phyloP scores from a whole-genome alignment of 352 stramenopile species.

The Phytophthora megakarya region DNA sequence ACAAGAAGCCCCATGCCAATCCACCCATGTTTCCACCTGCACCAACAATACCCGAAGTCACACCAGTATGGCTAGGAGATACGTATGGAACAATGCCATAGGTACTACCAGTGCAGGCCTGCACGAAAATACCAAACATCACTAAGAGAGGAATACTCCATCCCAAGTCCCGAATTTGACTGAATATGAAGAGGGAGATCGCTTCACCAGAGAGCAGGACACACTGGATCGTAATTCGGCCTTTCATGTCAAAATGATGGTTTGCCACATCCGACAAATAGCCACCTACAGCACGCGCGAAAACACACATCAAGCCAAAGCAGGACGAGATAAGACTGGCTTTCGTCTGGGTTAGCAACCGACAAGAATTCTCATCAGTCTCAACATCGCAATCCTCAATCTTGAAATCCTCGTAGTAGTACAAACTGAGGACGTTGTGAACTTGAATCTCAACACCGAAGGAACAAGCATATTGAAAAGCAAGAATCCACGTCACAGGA shows the following conservation, averaged over 20 bases:
- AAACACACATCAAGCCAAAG: conserved; percentile 94
- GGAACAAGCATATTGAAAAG: conserved; percentile 55
- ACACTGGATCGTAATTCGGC: conserved; percentile 81
- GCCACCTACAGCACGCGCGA: conserved; percentile 86
- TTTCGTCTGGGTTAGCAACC: conserved; percentile 35
- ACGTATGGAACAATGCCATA: conserved; percentile 72
- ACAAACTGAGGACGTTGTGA: conserved; percentile 92
- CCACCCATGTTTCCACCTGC: conserved; percentile 57
- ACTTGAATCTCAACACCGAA: conserved; percentile 95
- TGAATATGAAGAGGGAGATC: conserved; percentile 86
- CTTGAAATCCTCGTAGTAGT: conserved; percentile 91
- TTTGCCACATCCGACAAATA: conserved; percentile 83
- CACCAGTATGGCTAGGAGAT: conserved; percentile 38
- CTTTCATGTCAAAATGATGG: conserved; percentile 79
- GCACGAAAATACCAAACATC: conserved; percentile 87
- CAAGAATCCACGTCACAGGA: conserved; percentile 83
- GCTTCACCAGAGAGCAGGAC: conserved; percentile 77
- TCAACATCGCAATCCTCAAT: conserved; percentile 43
- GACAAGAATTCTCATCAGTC: conserved; percentile 9
- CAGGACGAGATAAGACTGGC: conserved; percentile 86
- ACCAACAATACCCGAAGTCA: conserved; percentile 51
- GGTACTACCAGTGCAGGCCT: conserved; percentile 45
- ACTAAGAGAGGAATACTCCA: conserved; percentile 79
- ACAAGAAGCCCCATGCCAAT: conserved; percentile 57
- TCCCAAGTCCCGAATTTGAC: conserved; percentile 45